These are phyloP conservation scores for Ceraceosorus guamensis DNA, from an alignment of 1,284 basidiomycete species.

Conservation along the genomic window DNA sequence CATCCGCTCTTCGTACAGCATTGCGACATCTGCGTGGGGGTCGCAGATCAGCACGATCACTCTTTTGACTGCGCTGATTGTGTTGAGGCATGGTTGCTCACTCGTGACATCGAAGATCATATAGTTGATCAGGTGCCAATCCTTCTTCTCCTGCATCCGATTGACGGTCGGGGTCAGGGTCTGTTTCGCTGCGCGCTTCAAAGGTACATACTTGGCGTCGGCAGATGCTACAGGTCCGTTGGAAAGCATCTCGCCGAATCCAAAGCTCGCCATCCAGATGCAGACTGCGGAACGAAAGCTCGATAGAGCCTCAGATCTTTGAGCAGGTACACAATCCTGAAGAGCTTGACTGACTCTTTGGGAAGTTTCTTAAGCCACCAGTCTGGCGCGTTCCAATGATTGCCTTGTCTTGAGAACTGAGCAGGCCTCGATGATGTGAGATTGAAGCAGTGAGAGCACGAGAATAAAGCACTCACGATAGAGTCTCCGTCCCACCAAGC, in stretches of 20 bases:
- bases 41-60: too few species aligned
- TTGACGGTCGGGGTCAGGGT: too few species aligned
- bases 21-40: too few species aligned
- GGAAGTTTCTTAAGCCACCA: constrained; percentile 51
- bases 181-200: not conserved
- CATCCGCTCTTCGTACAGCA: constrained; percentile 57
- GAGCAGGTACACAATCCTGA: too few species aligned
- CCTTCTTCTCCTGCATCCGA: constrained; percentile 59
- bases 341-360: constrained; percentile 50
- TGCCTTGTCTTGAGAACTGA: constrained; percentile 3
- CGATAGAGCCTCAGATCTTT: not conserved
- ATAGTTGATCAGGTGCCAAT: constrained; percentile 55
- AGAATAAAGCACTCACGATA: not conserved
- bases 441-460: too few species aligned
- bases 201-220: not conserved
- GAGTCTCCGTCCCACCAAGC: constrained; percentile 37
- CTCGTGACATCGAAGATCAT: constrained; percentile 59
- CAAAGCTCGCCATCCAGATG: constrained; percentile 57
- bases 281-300: too few species aligned
- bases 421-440: too few species aligned
- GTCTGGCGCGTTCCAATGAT: constrained; percentile 3
- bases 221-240: constrained; percentile 7
- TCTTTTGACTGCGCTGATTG: too few species aligned
- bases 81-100: too few species aligned
- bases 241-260: constrained; percentile 13